A percentile compares a stretch with the other conserved stretches of the same genome.
Conservation (phyloP, 805 yeast genomes). For the Hanseniaspora singularis region DNA sequence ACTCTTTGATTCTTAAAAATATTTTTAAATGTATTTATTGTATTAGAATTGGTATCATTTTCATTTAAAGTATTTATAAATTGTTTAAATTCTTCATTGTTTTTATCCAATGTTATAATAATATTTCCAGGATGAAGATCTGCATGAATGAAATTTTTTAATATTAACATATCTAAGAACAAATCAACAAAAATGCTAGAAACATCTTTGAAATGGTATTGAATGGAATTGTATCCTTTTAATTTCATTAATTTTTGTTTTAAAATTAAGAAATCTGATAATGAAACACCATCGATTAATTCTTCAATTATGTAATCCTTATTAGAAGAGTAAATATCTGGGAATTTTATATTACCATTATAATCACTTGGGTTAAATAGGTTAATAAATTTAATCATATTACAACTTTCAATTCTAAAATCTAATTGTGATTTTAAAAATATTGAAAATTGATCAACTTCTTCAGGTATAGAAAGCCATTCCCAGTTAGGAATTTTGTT, state of each 20-base stretch:
- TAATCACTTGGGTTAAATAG: conserved; percentile 6
- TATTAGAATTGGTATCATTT: background rate
- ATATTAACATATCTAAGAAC: conserved; percentile 79
- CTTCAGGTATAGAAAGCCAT: conserved; percentile 91
- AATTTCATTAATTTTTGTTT: conserved; percentile 18
- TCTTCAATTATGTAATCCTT: conserved; percentile 61
- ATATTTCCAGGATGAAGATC: conserved; percentile 97
- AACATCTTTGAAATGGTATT: conserved; percentile 10
- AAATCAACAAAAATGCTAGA: conserved; percentile 69
- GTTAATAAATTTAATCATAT: conserved; percentile 55
- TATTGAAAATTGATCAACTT: conserved; percentile 74
- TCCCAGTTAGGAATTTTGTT: conserved; percentile 86
- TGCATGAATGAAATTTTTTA: conserved; percentile 91
- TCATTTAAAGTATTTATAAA: conserved; percentile 11
- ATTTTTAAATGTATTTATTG: conserved; percentile 16
- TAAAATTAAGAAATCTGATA: conserved; percentile 53
- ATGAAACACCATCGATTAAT: conserved; percentile 61
- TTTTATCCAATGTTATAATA: conserved; percentile 21
- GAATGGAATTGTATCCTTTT: background rate
- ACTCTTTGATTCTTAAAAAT: conserved; percentile 46
- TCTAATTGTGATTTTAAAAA: conserved; percentile 86
- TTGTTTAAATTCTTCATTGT: conserved; percentile 22
- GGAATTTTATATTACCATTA: conserved; percentile 4
- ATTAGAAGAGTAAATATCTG: conserved; percentile 55
- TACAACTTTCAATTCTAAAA: conserved; percentile 76